Evolutionary conservation across 1,284 basidiomycete genomes (phyloP), one percentile per base, ranked within the genome.

Genomic region (Puccinia triticina): DNA sequence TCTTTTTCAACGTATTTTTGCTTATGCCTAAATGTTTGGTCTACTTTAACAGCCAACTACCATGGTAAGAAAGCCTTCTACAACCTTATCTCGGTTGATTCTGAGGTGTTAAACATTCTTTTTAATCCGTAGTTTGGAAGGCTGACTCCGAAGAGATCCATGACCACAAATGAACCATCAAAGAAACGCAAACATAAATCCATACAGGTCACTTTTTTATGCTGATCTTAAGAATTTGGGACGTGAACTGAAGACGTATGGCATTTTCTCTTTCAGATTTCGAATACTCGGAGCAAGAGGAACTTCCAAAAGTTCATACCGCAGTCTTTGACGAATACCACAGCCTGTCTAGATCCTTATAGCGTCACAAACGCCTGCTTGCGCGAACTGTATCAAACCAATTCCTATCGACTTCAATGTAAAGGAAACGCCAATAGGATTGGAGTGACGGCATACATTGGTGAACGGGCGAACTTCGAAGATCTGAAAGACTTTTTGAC

Each of bases 111-210:
- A n/a, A 50, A 37, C n/a, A 34, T 0, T 14, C 18, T 34, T 55
- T 8, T 40, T 48, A 8, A 50, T 50, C 37, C 7, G 55, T 69
- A 82, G 80, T 82, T 82, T 50, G 80, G 80, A 53, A 55, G 80
- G n/a, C 50, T 82, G 21, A n/a, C 48, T 3, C 53, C 34, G 23
- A 40, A 75, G 46, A 40, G 32, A n/a, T 40, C 57, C 1, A 67
- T n/a, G 40, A 4, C 23, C 3, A 59, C 53, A 21, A 48, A 55
- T n/a, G 48, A 4, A 29, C 10, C n/a, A 32, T 29, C 18, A 57
- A 34, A 26, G 2, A 14, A 40, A 8, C 59, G 14, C 21, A 29
- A n/a, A 61, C 50, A 37, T 16, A 43, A 26, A 46, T 46, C 12
- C 4, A 10, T 26, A 29, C 23, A 57, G 2, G 32, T 46, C 21